phyloP scores from a whole-genome alignment of 2,329 filamentous ascomycete genomes.

The Cryphonectria japonica region DNA sequence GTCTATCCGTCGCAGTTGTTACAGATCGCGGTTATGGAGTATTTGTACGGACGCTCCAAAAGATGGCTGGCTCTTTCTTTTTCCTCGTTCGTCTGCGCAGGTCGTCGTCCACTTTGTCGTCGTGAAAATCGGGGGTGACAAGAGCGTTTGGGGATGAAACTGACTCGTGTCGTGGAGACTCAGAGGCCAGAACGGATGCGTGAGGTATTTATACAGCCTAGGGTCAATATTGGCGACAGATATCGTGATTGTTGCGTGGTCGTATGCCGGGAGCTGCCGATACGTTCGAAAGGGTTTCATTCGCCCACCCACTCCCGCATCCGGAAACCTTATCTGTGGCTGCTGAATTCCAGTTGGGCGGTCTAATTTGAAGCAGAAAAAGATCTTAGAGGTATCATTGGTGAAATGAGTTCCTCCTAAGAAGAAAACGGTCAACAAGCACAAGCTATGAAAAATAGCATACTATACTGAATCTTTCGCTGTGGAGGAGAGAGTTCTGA shows the following conservation, averaged over 20 bases:
- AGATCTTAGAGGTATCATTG: background rate
- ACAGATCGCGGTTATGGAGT: slow-evolving; percentile 2
- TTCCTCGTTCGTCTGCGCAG: slow-evolving; percentile 1
- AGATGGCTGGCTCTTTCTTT: background rate
- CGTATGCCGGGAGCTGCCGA: slow-evolving; percentile 15
- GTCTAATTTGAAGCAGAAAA: background rate
- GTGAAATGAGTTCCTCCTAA: background rate
- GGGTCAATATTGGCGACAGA: background rate
- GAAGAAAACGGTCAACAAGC: background rate
- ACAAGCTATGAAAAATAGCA: background rate
- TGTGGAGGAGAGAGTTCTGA: background rate
- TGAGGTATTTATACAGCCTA: slow-evolving; percentile 5
- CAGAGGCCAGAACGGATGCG: background rate
- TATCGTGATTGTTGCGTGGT: slow-evolving; percentile 22
- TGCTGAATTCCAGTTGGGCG: background rate
- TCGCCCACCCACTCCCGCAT: background rate
- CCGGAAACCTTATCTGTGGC: background rate
- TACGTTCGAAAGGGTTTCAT: background rate
- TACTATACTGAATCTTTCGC: background rate
- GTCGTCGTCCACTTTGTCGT: slow-evolving; percentile 1
- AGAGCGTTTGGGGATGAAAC: background rate
- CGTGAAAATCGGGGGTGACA: background rate
- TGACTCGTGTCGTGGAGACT: slow-evolving; percentile 1
- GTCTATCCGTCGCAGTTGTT: slow-evolving; percentile 5
- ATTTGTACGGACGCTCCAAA: background rate